phyloP scores from a whole-genome alignment of 805 yeast genomes.

The Danielozyma ontarioensis region DNA sequence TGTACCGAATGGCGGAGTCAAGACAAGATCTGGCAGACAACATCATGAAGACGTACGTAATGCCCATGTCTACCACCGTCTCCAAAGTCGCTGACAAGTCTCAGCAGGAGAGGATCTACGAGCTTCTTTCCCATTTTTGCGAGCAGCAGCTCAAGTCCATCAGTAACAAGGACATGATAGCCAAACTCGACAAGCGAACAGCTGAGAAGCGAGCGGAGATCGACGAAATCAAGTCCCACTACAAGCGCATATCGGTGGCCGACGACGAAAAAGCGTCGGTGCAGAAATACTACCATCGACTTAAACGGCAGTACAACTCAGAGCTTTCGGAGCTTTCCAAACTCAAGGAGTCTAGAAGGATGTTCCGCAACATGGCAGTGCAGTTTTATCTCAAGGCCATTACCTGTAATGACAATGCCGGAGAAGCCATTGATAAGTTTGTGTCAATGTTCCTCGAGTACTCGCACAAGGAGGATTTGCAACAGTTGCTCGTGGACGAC shows the following conservation, averaged over 20 bases:
- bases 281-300: slow-evolving; percentile 44
- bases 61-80: slow-evolving; percentile 31
- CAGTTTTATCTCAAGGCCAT: slow-evolving; percentile 56
- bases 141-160: slow-evolving; percentile 53
- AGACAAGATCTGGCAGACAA: slow-evolving; percentile 59
- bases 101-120: slow-evolving; percentile 44
- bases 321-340: slow-evolving; percentile 45
- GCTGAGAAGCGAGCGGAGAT: slow-evolving; percentile 42
- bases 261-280: slow-evolving; percentile 49
- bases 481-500: slow-evolving; percentile 31
- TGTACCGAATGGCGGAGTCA: slow-evolving; percentile 69
- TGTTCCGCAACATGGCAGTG: slow-evolving; percentile 49
- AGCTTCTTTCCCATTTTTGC: slow-evolving; percentile 68
- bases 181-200: slow-evolving; percentile 35
- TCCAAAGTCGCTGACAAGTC: slow-evolving; percentile 7
- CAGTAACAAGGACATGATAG: slow-evolving; percentile 39
- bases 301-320: slow-evolving; percentile 42
- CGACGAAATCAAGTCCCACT: slow-evolving; percentile 42
- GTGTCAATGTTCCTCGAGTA: slow-evolving; percentile 81
- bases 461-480: slow-evolving; percentile 41
- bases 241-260: slow-evolving; percentile 33
- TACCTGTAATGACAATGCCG: slow-evolving; percentile 40
- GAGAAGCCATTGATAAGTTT: slow-evolving; percentile 65
- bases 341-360: slow-evolving; percentile 31
- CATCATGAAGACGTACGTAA: slow-evolving; percentile 55